A percentile compares a stretch with the other conserved stretches of the same genome.
These are phyloP conservation scores for Pleurotus platypus DNA, from an alignment of 768 basidiomycete species.

Conservation along the genomic window DNA sequence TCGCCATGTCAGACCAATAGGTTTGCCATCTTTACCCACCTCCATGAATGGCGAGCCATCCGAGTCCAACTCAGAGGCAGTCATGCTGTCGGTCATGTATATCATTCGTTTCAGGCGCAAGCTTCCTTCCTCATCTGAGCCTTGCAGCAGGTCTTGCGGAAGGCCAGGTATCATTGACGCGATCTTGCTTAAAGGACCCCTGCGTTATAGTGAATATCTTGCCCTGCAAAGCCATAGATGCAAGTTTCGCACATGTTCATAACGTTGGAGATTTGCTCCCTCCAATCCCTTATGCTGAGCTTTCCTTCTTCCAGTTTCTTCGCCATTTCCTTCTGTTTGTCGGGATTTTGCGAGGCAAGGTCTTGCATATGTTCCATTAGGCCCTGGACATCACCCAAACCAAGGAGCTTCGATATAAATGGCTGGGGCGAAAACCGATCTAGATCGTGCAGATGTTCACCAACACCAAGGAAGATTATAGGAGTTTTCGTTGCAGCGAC, in stretches of 20 bases:
- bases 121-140: slow-evolving; percentile 91
- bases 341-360: slow-evolving; percentile 87
- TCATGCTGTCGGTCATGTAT: slow-evolving; percentile 99
- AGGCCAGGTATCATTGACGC: slow-evolving; percentile 99
- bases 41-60: slow-evolving; percentile 93
- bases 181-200: slow-evolving; percentile 99
- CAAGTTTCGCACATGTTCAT: slow-evolving; percentile 84
- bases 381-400: slow-evolving; percentile 94
- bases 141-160: slow-evolving; percentile 85
- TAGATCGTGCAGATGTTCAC: slow-evolving; percentile 96
- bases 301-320: slow-evolving; percentile 98
- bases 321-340: slow-evolving; percentile 96
- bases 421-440: slow-evolving; percentile 95
- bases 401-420: slow-evolving; percentile 94
- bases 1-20: slow-evolving; percentile 84
- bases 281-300: slow-evolving; percentile 94
- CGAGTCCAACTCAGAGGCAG: slow-evolving; percentile 86
- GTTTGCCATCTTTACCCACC: slow-evolving; percentile 77
- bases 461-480: slow-evolving; percentile 97
- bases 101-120: slow-evolving; percentile 95
- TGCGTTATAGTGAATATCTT: slow-evolving; percentile 26
- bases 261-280: slow-evolving; percentile 94
- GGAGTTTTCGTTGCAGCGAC: slow-evolving; percentile 99
- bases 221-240: slow-evolving; percentile 1
- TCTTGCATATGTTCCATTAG: slow-evolving; percentile 99